phyloP scores from a whole-genome alignment of 495 filamentous ascomycete species.

The Xylaria castorea region DNA sequence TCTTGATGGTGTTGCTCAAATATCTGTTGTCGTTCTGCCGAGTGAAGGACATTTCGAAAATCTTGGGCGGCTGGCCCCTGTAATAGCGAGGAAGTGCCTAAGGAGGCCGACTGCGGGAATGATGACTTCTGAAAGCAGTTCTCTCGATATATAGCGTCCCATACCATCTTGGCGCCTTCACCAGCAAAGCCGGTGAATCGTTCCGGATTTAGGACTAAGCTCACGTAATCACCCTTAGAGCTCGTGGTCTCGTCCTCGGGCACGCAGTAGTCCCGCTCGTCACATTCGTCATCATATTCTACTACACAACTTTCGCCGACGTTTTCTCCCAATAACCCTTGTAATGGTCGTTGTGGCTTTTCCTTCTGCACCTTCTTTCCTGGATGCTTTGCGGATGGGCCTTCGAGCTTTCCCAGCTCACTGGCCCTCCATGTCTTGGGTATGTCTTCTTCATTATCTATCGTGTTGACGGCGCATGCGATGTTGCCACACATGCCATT shows the following conservation, averaged over 20 bases:
- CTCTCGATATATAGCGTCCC: conserved; percentile 95
- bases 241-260: conserved; percentile 90
- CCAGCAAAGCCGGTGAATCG: conserved; percentile 94
- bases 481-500: conserved; percentile 97
- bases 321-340: conserved; percentile 81
- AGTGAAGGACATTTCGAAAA: conserved; percentile 80
- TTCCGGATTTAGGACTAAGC: conserved; percentile 90
- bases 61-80: conserved; percentile 75
- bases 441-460: conserved; percentile 94
- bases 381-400: conserved; percentile 88
- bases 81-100: conserved; percentile 49
- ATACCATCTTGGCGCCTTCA: conserved; percentile 81
- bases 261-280: conserved; percentile 95
- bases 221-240: conserved; percentile 95
- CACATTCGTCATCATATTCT: conserved; percentile 97
- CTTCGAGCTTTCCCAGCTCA: conserved; percentile 91
- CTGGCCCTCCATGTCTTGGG: conserved; percentile 89
- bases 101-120: conserved; percentile 56
- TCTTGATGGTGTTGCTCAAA: conserved; percentile 59
- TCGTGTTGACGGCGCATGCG: conserved; percentile 94
- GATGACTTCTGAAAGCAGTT: conserved; percentile 89
- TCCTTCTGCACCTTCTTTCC: conserved; percentile 72
- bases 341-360: conserved; percentile 73
- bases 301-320: conserved; percentile 96
- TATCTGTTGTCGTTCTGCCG: conserved; percentile 69